Evolutionary conservation across 2,329 filamentous ascomycete species (phyloP), one percentile per base, ranked within the genome.

Genomic region (Hypoxylon sp.): DNA sequence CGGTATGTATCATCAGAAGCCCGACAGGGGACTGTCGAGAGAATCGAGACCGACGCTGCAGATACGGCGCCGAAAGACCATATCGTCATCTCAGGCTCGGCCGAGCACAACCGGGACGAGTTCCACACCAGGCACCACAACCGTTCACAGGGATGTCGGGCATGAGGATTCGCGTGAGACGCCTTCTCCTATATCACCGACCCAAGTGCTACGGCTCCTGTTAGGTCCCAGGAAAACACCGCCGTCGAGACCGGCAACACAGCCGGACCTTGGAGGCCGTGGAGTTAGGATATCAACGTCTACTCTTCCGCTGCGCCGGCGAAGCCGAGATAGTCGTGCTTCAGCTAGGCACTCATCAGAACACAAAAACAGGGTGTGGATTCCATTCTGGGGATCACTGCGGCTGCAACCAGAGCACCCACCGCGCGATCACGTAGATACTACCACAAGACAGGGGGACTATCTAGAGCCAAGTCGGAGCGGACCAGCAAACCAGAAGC

Each of bases 331-430:
- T 13, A 65, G 60, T 35, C 55, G 33, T 25, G 5, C 14, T 40
- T 63, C 57, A 4, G 37, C 30, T 13, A 58, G 58, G 30, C 64
- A 42, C 35, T 66, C 63, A 37, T 30, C 22, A 8, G 56, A 64
- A 8, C 48, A 50, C 6, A 60, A 56, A 40, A 61, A 53, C 8
- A 68, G 56, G 33, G 11, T 20, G 14, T 67, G 68, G 68, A 31
- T 68, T 27, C 60, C 68, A 5, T 72, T 72, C 46, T 64, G 68
- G 61, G 48, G 42, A 33, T 63, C 61, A 17, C 64, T 66, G 11
- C 61, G 30, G 37, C 56, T 44, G 4, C 60, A 61, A 27, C 13
- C 55, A 49, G 61, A 61, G 14, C 3, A 13, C 1, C 31, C 33
- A 10, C 46, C 22, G 8, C n/a, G 13, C 11, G 35, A 48, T 14